Percentiles rank a stretch among this genome's conserved stretches.
Conservation (phyloP, 73 alveolate species). For the Paramecium octaurelia region DNA sequence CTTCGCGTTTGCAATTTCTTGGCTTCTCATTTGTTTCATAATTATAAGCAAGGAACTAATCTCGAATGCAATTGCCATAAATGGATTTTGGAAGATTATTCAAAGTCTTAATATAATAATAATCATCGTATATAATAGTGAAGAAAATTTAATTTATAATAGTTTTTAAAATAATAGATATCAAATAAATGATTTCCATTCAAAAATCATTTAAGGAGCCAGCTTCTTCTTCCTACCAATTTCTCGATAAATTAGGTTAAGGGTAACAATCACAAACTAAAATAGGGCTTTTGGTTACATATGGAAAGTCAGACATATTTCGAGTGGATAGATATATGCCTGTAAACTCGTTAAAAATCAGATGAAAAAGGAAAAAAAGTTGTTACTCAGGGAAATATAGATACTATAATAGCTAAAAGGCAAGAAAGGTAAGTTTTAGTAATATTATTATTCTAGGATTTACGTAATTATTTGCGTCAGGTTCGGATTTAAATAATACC, state of each 20-base stretch:
- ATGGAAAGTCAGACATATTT: not conserved
- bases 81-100: not conserved
- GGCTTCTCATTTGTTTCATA: not conserved
- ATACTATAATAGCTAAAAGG: not conserved
- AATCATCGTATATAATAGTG: not conserved
- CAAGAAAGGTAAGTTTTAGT: not conserved
- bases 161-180: not conserved
- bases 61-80: not conserved
- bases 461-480: conserved; percentile 32
- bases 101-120: not conserved
- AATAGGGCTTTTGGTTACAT: not conserved
- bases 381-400: not conserved
- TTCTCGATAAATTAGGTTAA: conserved; percentile 25
- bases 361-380: not conserved
- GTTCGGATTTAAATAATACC: conserved; percentile 77
- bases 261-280: not conserved
- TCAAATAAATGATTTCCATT: not conserved
- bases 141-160: not conserved
- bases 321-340: not conserved
- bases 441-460: not conserved
- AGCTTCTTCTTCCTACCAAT: not conserved
- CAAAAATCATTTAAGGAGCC: conserved; percentile 45
- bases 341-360: not conserved
- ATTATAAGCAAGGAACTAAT: not conserved
- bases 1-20: not conserved